Percentiles rank a stretch among this genome's conserved stretches.
Evolutionary conservation across 2,329 filamentous ascomycete species (phyloP).

Genomic region (Tolypocladium tropicale): DNA sequence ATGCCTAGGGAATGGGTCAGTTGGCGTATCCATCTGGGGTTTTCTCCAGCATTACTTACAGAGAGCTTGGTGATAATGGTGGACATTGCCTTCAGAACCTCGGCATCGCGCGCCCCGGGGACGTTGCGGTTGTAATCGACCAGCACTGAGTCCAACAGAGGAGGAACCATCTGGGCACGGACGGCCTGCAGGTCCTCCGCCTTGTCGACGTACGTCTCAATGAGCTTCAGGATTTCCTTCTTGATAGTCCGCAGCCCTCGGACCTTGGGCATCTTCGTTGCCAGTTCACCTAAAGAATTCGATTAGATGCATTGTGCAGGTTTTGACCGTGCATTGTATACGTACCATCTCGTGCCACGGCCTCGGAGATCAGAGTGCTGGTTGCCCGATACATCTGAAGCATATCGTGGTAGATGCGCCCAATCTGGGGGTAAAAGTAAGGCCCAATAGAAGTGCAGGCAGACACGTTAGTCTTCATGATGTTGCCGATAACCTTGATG

Average conservation of each 20-base stretch:
- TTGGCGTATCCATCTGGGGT: not conserved
- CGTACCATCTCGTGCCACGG: constrained; percentile 72
- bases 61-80: constrained; percentile 94
- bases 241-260: constrained; percentile 94
- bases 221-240: constrained; percentile 97
- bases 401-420: constrained; percentile 97
- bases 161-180: constrained; percentile 88
- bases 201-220: constrained; percentile 97
- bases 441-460: constrained; percentile 92
- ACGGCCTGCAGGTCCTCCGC: constrained; percentile 93
- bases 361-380: constrained; percentile 91
- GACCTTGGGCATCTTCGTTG: constrained; percentile 95
- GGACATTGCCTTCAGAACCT: constrained; percentile 95
- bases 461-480: constrained; percentile 99
- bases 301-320: not conserved
- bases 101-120: constrained; percentile 86
- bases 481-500: constrained; percentile 98
- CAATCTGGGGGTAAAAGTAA: constrained; percentile 97
- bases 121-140: constrained; percentile 97
- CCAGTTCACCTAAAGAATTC: constrained; percentile 58
- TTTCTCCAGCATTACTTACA: constrained; percentile 46
- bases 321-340: not conserved
- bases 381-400: constrained; percentile 97
- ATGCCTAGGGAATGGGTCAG: constrained; percentile 40
- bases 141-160: constrained; percentile 84